A percentile compares a stretch with the other conserved stretches of the same genome.
Evolutionary conservation across 495 filamentous ascomycete genomes (phyloP).

Genomic region (Talaromyces thailandensis): DNA sequence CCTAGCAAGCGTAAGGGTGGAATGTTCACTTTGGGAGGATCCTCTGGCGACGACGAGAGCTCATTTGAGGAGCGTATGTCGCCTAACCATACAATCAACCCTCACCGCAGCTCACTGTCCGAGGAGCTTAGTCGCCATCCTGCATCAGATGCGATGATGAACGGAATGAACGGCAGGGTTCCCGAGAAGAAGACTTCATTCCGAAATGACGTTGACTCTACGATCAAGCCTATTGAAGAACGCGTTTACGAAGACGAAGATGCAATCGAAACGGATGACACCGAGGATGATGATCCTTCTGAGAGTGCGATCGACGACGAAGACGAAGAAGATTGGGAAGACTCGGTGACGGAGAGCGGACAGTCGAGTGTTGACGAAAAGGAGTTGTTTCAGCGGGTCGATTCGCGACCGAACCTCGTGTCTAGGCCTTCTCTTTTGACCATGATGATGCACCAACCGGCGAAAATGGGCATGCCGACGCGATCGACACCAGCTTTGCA

Average conservation of each 20-base stretch:
- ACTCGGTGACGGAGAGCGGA: constrained; percentile 81
- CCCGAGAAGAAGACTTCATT: constrained; percentile 76
- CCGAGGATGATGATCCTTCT: constrained; percentile 41
- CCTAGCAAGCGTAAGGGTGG: constrained; percentile 47
- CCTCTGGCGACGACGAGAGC: constrained; percentile 72
- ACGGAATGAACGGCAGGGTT: constrained; percentile 21
- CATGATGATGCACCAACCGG: constrained; percentile 71
- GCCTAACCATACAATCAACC: constrained; percentile 15
- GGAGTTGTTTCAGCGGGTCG: constrained; percentile 77
- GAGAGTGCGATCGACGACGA: constrained; percentile 85
- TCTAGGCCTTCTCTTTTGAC: constrained; percentile 86
- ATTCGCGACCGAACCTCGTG: constrained; percentile 76
- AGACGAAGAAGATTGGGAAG: constrained; percentile 83
- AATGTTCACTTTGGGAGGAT: constrained; percentile 69
- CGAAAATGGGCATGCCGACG: constrained; percentile 42
- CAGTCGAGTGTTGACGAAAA: constrained; percentile 73
- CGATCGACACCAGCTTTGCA: constrained; percentile 78
- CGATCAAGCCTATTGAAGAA: constrained; percentile 51
- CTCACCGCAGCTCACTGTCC: constrained; percentile 44
- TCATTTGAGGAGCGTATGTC: constrained; percentile 65
- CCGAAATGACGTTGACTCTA: constrained; percentile 62
- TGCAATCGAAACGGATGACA: constrained; percentile 62
- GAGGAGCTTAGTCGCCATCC: constrained; percentile 38
- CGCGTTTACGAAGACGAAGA: constrained; percentile 58
- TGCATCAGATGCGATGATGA: constrained; percentile 13